A percentile compares a stretch with the other conserved stretches of the same genome.
phyloP scores from a whole-genome alignment of 2,329 filamentous ascomycete genomes.

The Trichoderma arundinaceum region DNA sequence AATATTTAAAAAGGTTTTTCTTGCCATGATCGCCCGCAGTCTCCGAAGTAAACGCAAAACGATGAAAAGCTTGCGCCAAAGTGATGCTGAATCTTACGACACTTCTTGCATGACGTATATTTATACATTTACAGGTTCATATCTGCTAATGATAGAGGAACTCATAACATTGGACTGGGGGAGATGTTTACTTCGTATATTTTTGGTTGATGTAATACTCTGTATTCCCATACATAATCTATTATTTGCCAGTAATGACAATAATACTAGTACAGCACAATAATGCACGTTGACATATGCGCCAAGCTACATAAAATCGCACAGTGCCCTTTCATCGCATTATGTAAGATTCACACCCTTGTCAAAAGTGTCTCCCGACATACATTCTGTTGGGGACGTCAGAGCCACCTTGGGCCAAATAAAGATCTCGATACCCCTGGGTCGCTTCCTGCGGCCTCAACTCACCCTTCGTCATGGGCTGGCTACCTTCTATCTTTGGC shows the following conservation, averaged over 20 bases:
- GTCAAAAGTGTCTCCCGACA: conserved; percentile 28
- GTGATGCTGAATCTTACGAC: not conserved
- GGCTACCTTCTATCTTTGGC: conserved; percentile 61
- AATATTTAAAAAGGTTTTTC: not conserved
- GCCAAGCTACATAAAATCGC: conserved; percentile 6
- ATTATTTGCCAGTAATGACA: not conserved
- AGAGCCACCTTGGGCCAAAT: conserved; percentile 13
- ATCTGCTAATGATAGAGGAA: not conserved
- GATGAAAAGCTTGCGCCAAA: not conserved
- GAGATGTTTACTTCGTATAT: no score
- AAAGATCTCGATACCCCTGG: conserved; percentile 24
- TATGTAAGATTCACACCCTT: conserved; percentile 31
- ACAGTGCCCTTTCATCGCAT: conserved; percentile 19
- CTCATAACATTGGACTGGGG: no score
- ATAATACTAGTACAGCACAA: not conserved
- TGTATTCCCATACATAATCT: not conserved
- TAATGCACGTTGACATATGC: conserved; percentile 26
- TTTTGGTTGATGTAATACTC: not conserved
- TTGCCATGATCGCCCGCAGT: not conserved
- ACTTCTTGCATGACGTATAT: not conserved
- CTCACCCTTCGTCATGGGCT: conserved; percentile 55
- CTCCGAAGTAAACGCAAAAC: not conserved
- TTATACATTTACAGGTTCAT: no score
- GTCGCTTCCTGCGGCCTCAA: conserved; percentile 6
- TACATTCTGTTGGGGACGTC: conserved; percentile 31